Base-by-base conservation (phyloP, 1,284 basidiomycete genomes). In the Pulchroboletus neoregius region DNA sequence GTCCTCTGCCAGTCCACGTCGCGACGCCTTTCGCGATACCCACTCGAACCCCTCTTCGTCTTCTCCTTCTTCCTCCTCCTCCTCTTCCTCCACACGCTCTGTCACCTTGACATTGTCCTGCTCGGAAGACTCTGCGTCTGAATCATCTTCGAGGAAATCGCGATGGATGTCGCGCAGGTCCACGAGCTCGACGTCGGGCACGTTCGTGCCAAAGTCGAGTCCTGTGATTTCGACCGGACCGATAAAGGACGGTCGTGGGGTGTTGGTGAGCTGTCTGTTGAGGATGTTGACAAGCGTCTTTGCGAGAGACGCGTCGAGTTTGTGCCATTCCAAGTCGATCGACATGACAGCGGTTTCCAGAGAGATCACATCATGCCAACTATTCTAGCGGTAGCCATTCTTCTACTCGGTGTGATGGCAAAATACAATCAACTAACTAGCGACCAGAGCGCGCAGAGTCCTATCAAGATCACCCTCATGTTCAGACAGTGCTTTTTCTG, bases 141-240 rank as follows among this genome's bases (percentile, higher is more conserved):
- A 49, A 7, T 75, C 69, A 56, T 91, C 87, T 53, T 92, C 87
- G 43, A 91, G 74, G 62, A 98, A 98, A 62, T 95, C 94, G 32
- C 84, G 84, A 71, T 95, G 93, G 47, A 98, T 91, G 71, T 98
- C 94, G 39, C 91, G 79, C 48, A 99, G 72, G 68, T 97, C 94
- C 48, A 91, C 83, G 48, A 99, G 78, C 64, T 95, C 87, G 31
- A 96, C 78, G 50, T 94, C 87, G 2, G 96, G 95, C 4, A 83
- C 66, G 20, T 78, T 74, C 0, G 83, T 80, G 26, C 95, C 95
- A 67, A 99, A 94, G 45, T 93, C 90, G 46, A 98, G 79, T 2
- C 83, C 81, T 5, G 84, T 85, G 49, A 98, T 81, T 50, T 84
- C 79, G 49, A 98, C 80, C 12, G 93, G 92, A 0, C 95, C 95